Percentiles rank a stretch among this genome's conserved stretches.
Evolutionary conservation across 257 asterid species (phyloP).

Genomic region (Perilla frutescens): DNA sequence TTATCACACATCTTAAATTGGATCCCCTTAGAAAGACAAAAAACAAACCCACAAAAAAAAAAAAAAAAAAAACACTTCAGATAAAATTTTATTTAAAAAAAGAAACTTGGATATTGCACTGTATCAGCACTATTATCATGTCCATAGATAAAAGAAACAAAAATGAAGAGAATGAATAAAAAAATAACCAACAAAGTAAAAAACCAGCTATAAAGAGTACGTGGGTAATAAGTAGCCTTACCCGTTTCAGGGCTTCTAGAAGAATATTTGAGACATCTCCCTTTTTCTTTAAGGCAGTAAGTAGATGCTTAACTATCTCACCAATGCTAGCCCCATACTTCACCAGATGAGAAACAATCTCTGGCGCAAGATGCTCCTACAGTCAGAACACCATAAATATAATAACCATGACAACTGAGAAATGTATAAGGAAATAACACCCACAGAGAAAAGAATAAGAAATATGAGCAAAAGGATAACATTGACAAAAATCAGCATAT

Average conservation of each 20-base stretch:
- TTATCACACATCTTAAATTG: constrained; percentile 1
- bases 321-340: constrained; percentile 67
- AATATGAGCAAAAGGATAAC: constrained; percentile 10
- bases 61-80: neutral
- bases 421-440: constrained; percentile 21
- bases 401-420: constrained; percentile 3
- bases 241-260: constrained; percentile 78
- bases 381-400: constrained; percentile 33
- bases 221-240: constrained; percentile 37
- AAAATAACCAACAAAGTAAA: constrained; percentile 5
- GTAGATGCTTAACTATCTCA: constrained; percentile 87
- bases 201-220: constrained; percentile 24
- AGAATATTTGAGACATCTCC: constrained; percentile 65
- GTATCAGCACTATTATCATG: constrained; percentile 4
- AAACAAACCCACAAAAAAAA: neutral
- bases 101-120: neutral
- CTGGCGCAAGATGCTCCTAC: constrained; percentile 86
- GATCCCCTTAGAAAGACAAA: neutral
- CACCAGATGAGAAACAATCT: constrained; percentile 74
- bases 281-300: constrained; percentile 73
- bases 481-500: constrained; percentile 3
- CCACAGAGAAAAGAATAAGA: neutral
- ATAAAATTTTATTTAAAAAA: neutral
- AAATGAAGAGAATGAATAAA: neutral
- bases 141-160: neutral